These are phyloP conservation scores for Rhizopogon vesiculosus DNA, from an alignment of 768 basidiomycete genomes.

Conservation along the genomic window DNA sequence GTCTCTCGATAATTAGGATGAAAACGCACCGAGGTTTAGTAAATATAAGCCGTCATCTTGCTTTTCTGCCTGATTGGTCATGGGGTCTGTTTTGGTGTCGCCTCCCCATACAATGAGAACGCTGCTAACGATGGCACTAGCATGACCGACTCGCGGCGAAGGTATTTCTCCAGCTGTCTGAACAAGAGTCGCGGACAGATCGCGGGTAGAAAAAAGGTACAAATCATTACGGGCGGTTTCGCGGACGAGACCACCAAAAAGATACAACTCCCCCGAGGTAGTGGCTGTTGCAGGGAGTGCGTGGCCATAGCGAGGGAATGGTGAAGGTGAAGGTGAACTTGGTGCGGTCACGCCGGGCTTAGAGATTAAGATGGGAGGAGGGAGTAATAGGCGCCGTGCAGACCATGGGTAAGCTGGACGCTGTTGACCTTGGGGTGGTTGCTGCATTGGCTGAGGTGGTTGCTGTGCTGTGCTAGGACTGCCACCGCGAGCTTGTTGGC, in stretches of 20 bases:
- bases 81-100: conserved; percentile 81
- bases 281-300: conserved; percentile 79
- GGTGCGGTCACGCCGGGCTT: conserved; percentile 65
- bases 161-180: conserved; percentile 90
- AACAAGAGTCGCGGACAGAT: conserved; percentile 74
- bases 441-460: conserved; percentile 19
- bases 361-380: conserved; percentile 58
- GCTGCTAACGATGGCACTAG: conserved; percentile 91
- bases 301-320: conserved; percentile 96
- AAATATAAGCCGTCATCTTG: conserved; percentile 94
- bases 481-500: conserved; percentile 31
- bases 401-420: conserved; percentile 82
- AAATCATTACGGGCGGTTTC: conserved; percentile 90
- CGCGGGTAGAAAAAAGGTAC: conserved; percentile 80
- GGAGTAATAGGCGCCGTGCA: conserved; percentile 63
- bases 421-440: conserved; percentile 28
- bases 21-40: conserved; percentile 79
- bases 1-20: neutral
- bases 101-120: conserved; percentile 98
- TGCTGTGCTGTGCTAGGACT: conserved; percentile 26
- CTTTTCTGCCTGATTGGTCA: conserved; percentile 56
- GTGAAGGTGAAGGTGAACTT: conserved; percentile 71
- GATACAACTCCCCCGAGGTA: conserved; percentile 83
- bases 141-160: conserved; percentile 91
- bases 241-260: conserved; percentile 95